Percentiles rank a stretch among this genome's conserved stretches.
Evolutionary conservation across 345 rosid species (phyloP).

Genomic region (Pugionium dolabratum): DNA sequence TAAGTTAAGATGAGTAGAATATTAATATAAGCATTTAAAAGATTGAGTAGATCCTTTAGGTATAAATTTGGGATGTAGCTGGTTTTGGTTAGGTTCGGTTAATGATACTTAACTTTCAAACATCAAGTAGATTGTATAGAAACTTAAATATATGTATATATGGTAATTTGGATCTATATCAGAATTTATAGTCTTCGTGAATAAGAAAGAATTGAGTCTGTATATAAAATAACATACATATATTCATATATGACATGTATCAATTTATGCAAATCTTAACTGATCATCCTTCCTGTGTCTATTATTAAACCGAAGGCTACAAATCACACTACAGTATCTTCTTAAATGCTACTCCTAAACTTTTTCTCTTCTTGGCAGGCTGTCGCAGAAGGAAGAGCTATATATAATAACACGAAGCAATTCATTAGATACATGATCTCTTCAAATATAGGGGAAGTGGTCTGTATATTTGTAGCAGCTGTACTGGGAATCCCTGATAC

Average conservation of each 20-base stretch:
- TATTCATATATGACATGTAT: slow-evolving; percentile 10
- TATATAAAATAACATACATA: background rate
- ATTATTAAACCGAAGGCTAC: slow-evolving; percentile 11
- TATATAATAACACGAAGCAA: slow-evolving; percentile 97
- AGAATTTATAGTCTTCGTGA: background rate
- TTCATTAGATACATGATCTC: slow-evolving; percentile 99
- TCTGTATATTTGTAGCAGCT: slow-evolving; percentile 99
- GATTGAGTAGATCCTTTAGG: slow-evolving; percentile 9
- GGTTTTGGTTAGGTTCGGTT: slow-evolving; percentile 9
- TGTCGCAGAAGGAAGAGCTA: slow-evolving; percentile 99
- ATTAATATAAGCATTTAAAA: background rate
- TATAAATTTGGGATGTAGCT: background rate
- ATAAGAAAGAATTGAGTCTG: background rate
- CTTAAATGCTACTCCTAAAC: slow-evolving; percentile 27
- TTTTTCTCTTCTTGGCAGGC: slow-evolving; percentile 58
- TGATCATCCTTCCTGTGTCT: slow-evolving; percentile 8
- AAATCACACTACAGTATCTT: slow-evolving; percentile 25
- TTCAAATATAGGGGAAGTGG: slow-evolving; percentile 98
- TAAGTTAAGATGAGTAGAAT: background rate
- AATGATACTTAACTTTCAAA: background rate
- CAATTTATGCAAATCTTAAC: slow-evolving; percentile 10
- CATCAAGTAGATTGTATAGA: slow-evolving; percentile 1
- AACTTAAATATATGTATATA: background rate
- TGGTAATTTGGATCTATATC: background rate
- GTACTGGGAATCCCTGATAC: slow-evolving; percentile 98